These are phyloP conservation scores for Aplosporella prunicola DNA, from an alignment of 2,329 filamentous ascomycete species.

Conservation along the genomic window DNA sequence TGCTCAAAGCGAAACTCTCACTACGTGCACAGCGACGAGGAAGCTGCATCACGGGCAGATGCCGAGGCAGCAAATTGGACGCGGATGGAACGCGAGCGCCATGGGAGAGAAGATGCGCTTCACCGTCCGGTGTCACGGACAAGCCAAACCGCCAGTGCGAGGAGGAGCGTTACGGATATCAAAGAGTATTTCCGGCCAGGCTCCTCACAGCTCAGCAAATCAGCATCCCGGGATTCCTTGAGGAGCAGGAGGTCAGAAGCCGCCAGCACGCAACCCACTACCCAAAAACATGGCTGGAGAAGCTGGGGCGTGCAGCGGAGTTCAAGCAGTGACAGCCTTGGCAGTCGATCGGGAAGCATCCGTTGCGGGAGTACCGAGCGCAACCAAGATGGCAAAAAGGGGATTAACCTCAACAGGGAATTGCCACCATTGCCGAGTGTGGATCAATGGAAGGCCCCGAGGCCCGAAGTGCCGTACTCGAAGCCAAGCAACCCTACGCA, in stretches of 20 bases:
- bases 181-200: constrained; percentile 35
- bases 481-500: constrained; percentile 10
- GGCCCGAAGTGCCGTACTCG: constrained; percentile 4
- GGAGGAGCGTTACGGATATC: constrained; percentile 30
- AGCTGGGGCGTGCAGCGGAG: constrained; percentile 29
- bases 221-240: constrained; percentile 27
- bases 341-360: constrained; percentile 11
- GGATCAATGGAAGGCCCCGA: constrained; percentile 27
- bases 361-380: constrained; percentile 17
- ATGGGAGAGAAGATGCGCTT: constrained; percentile 18
- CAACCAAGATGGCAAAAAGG: constrained; percentile 20
- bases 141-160: constrained; percentile 26
- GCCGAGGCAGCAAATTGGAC: constrained; percentile 35
- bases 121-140: constrained; percentile 11
- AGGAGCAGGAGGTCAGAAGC: constrained; percentile 12
- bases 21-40: constrained; percentile 19
- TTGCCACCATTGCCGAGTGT: constrained; percentile 39
- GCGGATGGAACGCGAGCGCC: constrained; percentile 34
- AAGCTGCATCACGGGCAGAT: constrained; percentile 29
- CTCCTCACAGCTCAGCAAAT: constrained; percentile 21
- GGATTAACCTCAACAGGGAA: constrained; percentile 38
- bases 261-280: constrained; percentile 11
- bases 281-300: constrained; percentile 24
- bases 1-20: constrained; percentile 33
- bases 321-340: constrained; percentile 23